These are phyloP conservation scores for Verticillium nubilum DNA, from an alignment of 2,329 filamentous ascomycete genomes.

Conservation along the genomic window DNA sequence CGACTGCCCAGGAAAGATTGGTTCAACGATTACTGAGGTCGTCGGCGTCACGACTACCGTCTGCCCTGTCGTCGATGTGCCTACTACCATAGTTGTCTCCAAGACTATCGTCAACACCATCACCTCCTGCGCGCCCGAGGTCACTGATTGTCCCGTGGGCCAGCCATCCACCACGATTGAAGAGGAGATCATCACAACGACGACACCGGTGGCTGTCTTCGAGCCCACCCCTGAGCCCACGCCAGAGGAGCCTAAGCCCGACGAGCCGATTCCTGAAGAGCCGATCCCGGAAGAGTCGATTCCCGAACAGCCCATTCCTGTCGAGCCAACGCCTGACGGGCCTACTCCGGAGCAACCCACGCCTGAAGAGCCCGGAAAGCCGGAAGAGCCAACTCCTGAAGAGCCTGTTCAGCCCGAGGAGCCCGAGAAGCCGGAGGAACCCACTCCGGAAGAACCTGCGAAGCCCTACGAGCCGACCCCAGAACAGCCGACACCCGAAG, in stretches of 20 bases:
- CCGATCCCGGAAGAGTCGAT: background rate
- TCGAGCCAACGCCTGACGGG: background rate
- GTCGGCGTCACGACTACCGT: slow-evolving; percentile 36
- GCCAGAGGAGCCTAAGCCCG: background rate
- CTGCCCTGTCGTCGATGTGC: slow-evolving; percentile 22
- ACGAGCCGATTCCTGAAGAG: background rate
- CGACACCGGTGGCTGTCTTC: background rate
- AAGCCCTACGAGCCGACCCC: background rate
- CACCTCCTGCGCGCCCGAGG: slow-evolving; percentile 4
- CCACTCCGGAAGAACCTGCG: background rate
- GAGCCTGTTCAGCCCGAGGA: background rate
- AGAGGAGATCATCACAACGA: slow-evolving; percentile 9
- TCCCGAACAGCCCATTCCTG: background rate
- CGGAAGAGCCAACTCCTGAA: background rate
- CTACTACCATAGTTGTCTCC: slow-evolving; percentile 3
- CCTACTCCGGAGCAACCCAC: background rate
- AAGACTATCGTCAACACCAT: slow-evolving; percentile 5
- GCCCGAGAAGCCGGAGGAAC: background rate
- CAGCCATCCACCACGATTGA: slow-evolving; percentile 14
- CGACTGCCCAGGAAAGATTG: slow-evolving; percentile 15
- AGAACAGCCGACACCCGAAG: background rate
- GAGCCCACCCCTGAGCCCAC: background rate
- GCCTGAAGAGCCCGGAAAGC: background rate
- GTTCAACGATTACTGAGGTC: background rate
- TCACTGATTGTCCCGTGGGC: slow-evolving; percentile 6